Conservation (phyloP, 306 rosid genomes). For the Benincasa hispida region DNA sequence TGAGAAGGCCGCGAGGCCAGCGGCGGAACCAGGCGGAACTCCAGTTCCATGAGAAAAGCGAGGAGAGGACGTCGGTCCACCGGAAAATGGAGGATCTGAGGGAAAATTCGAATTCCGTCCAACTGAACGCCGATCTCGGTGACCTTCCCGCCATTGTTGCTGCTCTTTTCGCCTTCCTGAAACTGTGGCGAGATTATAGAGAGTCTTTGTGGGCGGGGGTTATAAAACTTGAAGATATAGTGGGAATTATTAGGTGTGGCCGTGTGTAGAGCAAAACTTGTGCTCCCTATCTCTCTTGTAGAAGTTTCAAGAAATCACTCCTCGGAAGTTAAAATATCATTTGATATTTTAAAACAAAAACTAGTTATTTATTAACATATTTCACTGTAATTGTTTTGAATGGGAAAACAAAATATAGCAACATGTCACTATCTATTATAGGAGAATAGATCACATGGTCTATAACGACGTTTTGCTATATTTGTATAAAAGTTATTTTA, state of each 20-base stretch:
- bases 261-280: not conserved
- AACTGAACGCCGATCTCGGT: not conserved
- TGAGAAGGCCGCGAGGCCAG: conserved; percentile 25
- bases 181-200: not conserved
- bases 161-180: not conserved
- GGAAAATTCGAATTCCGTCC: conserved; percentile 1
- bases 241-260: not conserved
- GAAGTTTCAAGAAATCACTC: not conserved
- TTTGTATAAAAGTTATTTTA: too few species aligned
- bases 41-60: conserved; percentile 21
- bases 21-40: conserved; percentile 22
- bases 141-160: not conserved
- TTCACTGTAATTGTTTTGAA: too few species aligned
- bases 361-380: too few species aligned
- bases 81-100: conserved; percentile 24
- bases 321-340: too few species aligned
- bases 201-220: not conserved
- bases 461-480: too few species aligned
- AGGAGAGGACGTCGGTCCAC: conserved; percentile 28
- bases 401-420: too few species aligned
- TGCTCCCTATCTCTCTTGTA: not conserved
- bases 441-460: too few species aligned
- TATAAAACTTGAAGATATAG: not conserved
- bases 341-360: too few species aligned
- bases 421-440: too few species aligned